phyloP scores from a whole-genome alignment of 495 filamentous ascomycete genomes.

The Apodospora peruviana region DNA sequence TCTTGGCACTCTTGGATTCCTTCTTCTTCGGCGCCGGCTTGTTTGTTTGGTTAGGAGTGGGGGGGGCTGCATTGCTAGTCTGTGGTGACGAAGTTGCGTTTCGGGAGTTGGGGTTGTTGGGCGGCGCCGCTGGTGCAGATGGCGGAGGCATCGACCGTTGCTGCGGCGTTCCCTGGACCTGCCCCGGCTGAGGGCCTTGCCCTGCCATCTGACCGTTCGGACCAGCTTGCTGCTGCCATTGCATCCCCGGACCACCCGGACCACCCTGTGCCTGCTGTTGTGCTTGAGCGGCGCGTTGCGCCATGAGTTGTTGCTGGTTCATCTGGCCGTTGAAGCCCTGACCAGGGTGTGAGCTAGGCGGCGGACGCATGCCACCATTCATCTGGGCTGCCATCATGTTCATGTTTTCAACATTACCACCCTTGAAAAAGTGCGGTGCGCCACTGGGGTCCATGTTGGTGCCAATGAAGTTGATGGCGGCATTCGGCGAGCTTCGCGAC shows the following conservation, averaged over 20 bases:
- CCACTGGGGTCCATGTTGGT: conserved; percentile 55
- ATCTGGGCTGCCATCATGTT: conserved; percentile 41
- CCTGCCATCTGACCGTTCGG: conserved; percentile 62
- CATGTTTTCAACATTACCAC: conserved; percentile 27
- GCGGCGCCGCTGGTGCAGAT: conserved; percentile 59
- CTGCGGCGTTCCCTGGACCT: conserved; percentile 66
- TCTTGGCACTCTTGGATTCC: conserved; percentile 58
- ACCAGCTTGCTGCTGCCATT: conserved; percentile 57
- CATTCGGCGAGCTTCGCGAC: conserved; percentile 77
- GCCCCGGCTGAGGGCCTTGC: conserved; percentile 51
- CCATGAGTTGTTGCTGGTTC: conserved; percentile 40
- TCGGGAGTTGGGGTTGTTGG: conserved; percentile 44
- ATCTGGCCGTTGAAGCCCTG: conserved; percentile 59
- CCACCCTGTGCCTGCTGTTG: conserved; percentile 31
- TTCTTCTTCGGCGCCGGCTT: conserved; percentile 88
- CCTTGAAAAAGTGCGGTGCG: conserved; percentile 16
- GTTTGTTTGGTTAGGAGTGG: conserved; percentile 72
- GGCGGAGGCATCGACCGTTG: conserved; percentile 85
- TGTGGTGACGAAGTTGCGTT: conserved; percentile 76
- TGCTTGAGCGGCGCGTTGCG: conserved; percentile 7
- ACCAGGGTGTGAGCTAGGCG: conserved; percentile 77
- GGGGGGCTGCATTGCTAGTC: conserved; percentile 67
- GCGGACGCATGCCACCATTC: conserved; percentile 77
- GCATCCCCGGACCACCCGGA: conserved; percentile 33
- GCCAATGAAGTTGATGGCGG: conserved; percentile 69